Base-by-base conservation (phyloP, 441 rosid species). In the Adansonia grandidieri region DNA sequence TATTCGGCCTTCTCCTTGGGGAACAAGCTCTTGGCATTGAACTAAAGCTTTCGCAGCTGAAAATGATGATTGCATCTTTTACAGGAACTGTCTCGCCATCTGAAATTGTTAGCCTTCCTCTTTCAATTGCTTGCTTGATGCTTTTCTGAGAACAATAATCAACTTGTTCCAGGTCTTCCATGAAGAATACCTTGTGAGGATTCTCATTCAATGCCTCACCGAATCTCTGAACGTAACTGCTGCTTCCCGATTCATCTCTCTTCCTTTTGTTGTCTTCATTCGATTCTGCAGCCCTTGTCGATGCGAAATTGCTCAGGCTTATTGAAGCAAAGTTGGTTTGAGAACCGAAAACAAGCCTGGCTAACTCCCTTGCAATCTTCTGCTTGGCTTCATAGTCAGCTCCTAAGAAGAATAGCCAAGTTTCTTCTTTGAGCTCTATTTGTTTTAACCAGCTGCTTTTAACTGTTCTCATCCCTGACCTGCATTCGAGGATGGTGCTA, bases 141-240 rank as follows among this genome's bases (percentile, higher is more conserved):
- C 82, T 84, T 74, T 78, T 82, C 22, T 70, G 83, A 68, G 85
- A 83, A 76, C 37, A 58, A 10, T 74, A 53, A 58, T 89, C 87
- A n/a, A 80, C 67, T 60, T 83, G 83, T 15, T 86, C 91, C 61
- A 86, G 37, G 64, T 86, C 97, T 78, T 90, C 93, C 84, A 92
- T 71, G 79, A 89, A 88, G 76, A 90, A 87, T 54, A 92, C 96
- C 17, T 91, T 82, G 56, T 85, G 90, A 10, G 94, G 96, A 65
- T 90, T 90, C 85, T 92, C 92, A 61, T 92, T 89, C 88, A 90
- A 82, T 2, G 89, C 91, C 28, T 88, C 81, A 0, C 86, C 87
- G 7, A 92, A 78, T 60, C 87, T 87, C 74, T 88, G 87, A 7
- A 83, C 15, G 71, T 87, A 85, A 8, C 78, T 40, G 62, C 79